Conservation (phyloP, 164 flowering plant species). For the Berberis vulgaris region DNA sequence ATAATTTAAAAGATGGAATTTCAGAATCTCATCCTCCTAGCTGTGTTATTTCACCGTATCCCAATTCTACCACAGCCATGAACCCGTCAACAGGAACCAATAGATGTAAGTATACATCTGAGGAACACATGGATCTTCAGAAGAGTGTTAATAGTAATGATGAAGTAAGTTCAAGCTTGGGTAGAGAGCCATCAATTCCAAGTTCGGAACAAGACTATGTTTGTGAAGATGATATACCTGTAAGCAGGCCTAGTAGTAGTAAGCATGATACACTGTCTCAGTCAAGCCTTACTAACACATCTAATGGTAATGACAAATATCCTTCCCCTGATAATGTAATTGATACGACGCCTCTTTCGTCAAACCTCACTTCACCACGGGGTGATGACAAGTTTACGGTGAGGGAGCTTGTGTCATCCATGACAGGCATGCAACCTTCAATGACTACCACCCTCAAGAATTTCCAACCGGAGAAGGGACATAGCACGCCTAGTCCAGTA, state of each 20-base stretch:
- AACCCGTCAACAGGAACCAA: constrained; percentile 17
- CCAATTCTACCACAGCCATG: constrained; percentile 22
- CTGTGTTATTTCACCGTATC: constrained; percentile 17
- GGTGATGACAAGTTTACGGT: constrained; percentile 73
- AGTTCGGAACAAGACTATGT: constrained; percentile 23
- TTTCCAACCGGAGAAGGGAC: constrained; percentile 31
- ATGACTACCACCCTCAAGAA: constrained; percentile 24
- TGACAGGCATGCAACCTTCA: constrained; percentile 27
- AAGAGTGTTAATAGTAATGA: constrained; percentile 16
- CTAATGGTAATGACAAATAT: constrained; percentile 56
- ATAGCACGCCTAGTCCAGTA: constrained; percentile 17
- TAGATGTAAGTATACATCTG: constrained; percentile 21
- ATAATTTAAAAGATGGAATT: constrained; percentile 15
- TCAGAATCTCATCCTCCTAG: constrained; percentile 20
- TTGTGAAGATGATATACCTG: constrained; percentile 22
- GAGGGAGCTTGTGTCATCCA: constrained; percentile 46
- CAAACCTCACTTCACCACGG: constrained; percentile 18
- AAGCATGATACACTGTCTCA: constrained; percentile 13
- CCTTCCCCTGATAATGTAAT: constrained; percentile 16
- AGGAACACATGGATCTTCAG: constrained; percentile 19
- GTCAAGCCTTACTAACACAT: constrained; percentile 9
- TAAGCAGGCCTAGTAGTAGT: constrained; percentile 19
- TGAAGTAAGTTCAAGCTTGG: constrained; percentile 21
- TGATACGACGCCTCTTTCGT: constrained; percentile 10
- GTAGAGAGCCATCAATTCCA: constrained; percentile 15